Percentiles rank a stretch among this genome's conserved stretches.
phyloP scores from a whole-genome alignment of 1,284 basidiomycete species.

The Sphagnurus paluster region DNA sequence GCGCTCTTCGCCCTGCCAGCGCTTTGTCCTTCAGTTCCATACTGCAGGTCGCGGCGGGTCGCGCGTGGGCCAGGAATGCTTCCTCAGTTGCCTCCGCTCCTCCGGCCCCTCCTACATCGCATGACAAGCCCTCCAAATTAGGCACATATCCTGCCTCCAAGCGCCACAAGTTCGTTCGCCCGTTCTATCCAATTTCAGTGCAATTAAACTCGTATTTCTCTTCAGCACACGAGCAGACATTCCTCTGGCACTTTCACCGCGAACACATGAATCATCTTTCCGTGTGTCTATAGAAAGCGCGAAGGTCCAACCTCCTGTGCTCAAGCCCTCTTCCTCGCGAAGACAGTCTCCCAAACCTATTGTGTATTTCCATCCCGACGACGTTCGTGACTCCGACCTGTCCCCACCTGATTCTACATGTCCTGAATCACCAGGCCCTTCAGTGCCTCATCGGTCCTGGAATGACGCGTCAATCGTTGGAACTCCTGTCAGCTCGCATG shows the following conservation, averaged over 20 bases:
- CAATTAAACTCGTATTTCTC: neutral
- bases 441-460: slow-evolving; percentile 4
- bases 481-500: slow-evolving; percentile 5
- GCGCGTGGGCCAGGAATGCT: slow-evolving; percentile 42
- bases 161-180: slow-evolving; percentile 5
- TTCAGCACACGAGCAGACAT: slow-evolving; percentile 3
- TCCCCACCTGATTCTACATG: slow-evolving; percentile 13
- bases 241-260: slow-evolving; percentile 3
- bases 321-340: neutral
- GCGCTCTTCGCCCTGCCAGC: slow-evolving; percentile 34
- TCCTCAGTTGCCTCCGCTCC: slow-evolving; percentile 2
- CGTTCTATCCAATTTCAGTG: neutral
- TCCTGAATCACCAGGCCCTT: slow-evolving; percentile 1
- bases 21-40: slow-evolving; percentile 39
- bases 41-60: slow-evolving; percentile 50
- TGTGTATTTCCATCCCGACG: slow-evolving; percentile 23
- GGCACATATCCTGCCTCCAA: neutral
- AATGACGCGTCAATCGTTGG: slow-evolving; percentile 17
- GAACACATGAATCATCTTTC: neutral
- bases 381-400: slow-evolving; percentile 19
- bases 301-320: neutral
- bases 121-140: slow-evolving; percentile 1
- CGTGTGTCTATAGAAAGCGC: neutral
- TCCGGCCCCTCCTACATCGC: neutral
- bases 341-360: slow-evolving; percentile 2